phyloP scores from a whole-genome alignment of 176 grass and related monocot species.

The barley (Hordeum vulgare) region DNA sequence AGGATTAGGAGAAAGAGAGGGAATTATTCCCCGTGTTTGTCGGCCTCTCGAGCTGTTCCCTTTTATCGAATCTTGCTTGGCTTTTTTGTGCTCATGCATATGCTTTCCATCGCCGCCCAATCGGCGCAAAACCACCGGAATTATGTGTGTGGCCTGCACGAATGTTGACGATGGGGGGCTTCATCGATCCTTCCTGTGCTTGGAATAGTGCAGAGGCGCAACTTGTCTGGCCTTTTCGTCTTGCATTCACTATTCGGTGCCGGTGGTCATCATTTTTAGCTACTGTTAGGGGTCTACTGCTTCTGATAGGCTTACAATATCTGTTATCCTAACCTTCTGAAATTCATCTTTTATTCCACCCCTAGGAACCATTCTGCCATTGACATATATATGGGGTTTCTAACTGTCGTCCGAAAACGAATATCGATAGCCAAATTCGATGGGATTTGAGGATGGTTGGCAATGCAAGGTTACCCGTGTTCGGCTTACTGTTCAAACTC shows the following conservation, averaged over 20 bases:
- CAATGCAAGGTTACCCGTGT: not conserved
- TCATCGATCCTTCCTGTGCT: conserved; percentile 36
- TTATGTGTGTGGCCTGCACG: conserved; percentile 8
- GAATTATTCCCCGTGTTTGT: conserved; percentile 36
- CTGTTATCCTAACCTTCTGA: not conserved
- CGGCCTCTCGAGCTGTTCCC: conserved; percentile 17
- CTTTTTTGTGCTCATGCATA: conserved; percentile 13
- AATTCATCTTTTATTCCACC: not conserved
- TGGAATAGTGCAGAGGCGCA: conserved; percentile 7
- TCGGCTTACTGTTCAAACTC: not conserved
- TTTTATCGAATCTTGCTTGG: conserved; percentile 21
- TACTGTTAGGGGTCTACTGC: conserved; percentile 14
- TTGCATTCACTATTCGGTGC: conserved; percentile 13
- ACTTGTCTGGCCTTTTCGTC: not conserved
- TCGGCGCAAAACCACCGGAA: conserved; percentile 23
- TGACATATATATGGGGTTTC: no score
- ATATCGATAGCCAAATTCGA: no score
- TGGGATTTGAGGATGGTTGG: no score
- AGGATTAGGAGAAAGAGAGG: conserved; percentile 5
- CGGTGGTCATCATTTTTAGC: conserved; percentile 1
- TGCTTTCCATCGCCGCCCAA: not conserved
- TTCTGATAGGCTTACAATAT: conserved; percentile 6
- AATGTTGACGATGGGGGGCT: conserved; percentile 24
- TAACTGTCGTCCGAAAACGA: no score
- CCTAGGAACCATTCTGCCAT: not conserved